Conservation (phyloP, 2,329 filamentous ascomycete species). For the Botrytis elliptica region DNA sequence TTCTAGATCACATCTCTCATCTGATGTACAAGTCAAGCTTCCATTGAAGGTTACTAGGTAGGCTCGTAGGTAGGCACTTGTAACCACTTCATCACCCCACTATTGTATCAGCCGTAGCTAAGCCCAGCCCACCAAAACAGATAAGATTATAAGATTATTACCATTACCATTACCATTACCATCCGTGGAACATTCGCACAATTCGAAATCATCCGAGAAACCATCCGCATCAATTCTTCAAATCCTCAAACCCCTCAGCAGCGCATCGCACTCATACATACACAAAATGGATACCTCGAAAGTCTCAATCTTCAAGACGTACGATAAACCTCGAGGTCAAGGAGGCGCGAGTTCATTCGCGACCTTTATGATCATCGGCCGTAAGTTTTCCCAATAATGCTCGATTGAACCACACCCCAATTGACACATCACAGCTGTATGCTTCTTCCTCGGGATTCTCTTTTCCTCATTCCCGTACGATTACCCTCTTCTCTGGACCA, state of each 20-base stretch:
- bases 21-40: neutral
- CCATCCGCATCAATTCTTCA: neutral
- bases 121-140: neutral
- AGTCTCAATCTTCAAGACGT: slow-evolving; percentile 39
- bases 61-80: too few relatives aligned
- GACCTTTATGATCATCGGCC: slow-evolving; percentile 94
- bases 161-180: neutral
- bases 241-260: neutral
- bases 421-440: slow-evolving; percentile 59
- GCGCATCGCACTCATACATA: neutral
- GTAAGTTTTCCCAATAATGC: slow-evolving; percentile 54
- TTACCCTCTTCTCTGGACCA: slow-evolving; percentile 81
- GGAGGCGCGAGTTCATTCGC: slow-evolving; percentile 70
- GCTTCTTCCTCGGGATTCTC: slow-evolving; percentile 97
- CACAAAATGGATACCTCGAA: slow-evolving; percentile 36
- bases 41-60: neutral
- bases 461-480: slow-evolving; percentile 73
- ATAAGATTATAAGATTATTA: neutral
- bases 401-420: neutral
- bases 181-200: slow-evolving; percentile 10
- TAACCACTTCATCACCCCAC: slow-evolving; percentile 1
- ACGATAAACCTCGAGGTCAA: slow-evolving; percentile 38
- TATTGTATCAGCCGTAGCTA: neutral
- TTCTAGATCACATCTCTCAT: neutral
- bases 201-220: slow-evolving; percentile 1